Percentiles rank a stretch among this genome's conserved stretches.
Conservation (phyloP, 192 early-diverging fungal species). For the Coemansia sp. region DNA sequence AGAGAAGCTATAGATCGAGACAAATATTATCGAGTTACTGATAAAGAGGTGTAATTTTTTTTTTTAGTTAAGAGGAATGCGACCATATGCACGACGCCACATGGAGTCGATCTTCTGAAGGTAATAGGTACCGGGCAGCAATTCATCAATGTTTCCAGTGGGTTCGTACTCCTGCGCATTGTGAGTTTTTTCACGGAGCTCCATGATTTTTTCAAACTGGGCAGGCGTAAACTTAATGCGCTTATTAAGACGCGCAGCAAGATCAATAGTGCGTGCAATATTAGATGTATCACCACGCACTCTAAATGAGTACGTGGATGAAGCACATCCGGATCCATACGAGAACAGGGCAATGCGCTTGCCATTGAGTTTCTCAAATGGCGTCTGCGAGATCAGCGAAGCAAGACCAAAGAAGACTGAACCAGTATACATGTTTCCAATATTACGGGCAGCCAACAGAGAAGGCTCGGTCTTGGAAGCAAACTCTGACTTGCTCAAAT, state of each 20-base stretch:
- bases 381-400: constrained; percentile 73
- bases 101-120: constrained; percentile 85
- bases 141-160: constrained; percentile 61
- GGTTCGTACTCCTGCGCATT: constrained; percentile 80
- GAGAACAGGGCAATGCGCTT: constrained; percentile 91
- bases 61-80: constrained; percentile 51
- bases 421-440: constrained; percentile 93
- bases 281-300: constrained; percentile 64
- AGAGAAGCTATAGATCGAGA: background rate
- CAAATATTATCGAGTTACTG: background rate
- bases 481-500: constrained; percentile 71
- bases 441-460: constrained; percentile 78
- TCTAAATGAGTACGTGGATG: constrained; percentile 91
- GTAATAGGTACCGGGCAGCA: constrained; percentile 85
- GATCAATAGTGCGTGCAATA: constrained; percentile 63
- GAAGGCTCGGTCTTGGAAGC: constrained; percentile 73
- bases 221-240: constrained; percentile 76
- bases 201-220: constrained; percentile 78
- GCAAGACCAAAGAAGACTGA: constrained; percentile 74
- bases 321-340: constrained; percentile 94
- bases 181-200: constrained; percentile 83
- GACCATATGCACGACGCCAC: constrained; percentile 86
- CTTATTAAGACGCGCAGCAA: constrained; percentile 68
- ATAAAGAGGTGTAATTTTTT: background rate
- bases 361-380: constrained; percentile 67